Evolutionary conservation across 2,329 filamentous ascomycete genomes (phyloP).

Genomic region (Aureobasidium sp.): DNA sequence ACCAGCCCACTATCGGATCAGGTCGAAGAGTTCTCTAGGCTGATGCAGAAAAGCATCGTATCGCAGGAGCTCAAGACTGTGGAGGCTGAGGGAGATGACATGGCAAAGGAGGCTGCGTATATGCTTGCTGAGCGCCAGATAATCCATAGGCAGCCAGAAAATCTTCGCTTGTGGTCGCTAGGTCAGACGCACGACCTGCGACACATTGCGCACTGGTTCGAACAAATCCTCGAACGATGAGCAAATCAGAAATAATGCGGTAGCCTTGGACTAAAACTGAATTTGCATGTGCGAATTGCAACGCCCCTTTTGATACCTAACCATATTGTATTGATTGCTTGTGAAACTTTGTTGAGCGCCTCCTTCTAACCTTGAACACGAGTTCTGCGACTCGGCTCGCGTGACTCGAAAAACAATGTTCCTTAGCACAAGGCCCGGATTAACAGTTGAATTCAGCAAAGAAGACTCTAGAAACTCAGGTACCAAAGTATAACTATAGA

Average conservation of each 20-base stretch:
- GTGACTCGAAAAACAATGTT: too few relatives aligned
- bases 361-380: background rate
- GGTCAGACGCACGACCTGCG: conserved; percentile 1
- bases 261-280: too few relatives aligned
- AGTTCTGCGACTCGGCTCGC: background rate
- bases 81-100: conserved; percentile 11
- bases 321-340: background rate
- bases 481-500: too few relatives aligned
- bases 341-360: background rate
- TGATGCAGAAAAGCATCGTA: conserved; percentile 32
- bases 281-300: too few relatives aligned
- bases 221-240: conserved; percentile 11
- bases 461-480: too few relatives aligned
- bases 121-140: conserved; percentile 15
- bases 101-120: conserved; percentile 11
- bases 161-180: conserved; percentile 9
- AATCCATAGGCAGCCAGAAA: conserved; percentile 6
- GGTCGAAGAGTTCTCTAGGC: conserved; percentile 31
- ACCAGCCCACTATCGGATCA: conserved; percentile 33
- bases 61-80: conserved; percentile 18
- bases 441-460: too few relatives aligned
- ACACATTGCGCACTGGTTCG: conserved; percentile 14
- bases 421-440: too few relatives aligned
- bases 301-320: too few relatives aligned
- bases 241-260: background rate